These are phyloP conservation scores for Bryoglossum gracile DNA, from an alignment of 495 filamentous ascomycete species.

Conservation along the genomic window DNA sequence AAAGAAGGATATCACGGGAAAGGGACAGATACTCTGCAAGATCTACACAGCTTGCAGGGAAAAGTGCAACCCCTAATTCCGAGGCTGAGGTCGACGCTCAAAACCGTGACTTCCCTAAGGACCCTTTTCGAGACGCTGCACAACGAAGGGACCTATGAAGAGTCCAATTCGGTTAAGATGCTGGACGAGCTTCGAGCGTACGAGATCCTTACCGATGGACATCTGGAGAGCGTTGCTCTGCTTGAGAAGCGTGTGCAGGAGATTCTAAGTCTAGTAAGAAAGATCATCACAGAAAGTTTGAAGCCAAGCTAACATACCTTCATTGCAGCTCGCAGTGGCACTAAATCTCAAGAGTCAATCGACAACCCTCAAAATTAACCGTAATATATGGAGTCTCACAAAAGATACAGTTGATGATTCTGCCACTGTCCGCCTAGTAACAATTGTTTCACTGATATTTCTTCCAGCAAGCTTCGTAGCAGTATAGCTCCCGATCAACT, in stretches of 20 bases:
- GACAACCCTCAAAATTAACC: constrained; percentile 7
- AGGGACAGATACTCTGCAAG: background rate
- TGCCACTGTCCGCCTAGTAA: constrained; percentile 10
- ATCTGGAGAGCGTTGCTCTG: background rate
- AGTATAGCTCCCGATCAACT: background rate
- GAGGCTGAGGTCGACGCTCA: background rate
- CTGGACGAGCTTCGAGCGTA: background rate
- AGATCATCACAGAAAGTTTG: background rate
- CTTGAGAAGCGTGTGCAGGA: background rate
- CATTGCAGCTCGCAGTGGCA: constrained; percentile 4
- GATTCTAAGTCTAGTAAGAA: constrained; percentile 1
- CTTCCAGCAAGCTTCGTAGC: constrained; percentile 13
- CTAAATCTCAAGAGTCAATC: constrained; percentile 14
- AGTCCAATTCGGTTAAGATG: background rate
- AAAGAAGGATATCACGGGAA: background rate
- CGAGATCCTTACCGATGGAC: background rate
- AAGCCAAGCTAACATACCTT: too few species aligned
- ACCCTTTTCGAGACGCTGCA: background rate
- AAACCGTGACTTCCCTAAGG: background rate
- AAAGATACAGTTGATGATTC: constrained; percentile 18
- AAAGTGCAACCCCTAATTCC: background rate
- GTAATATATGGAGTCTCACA: constrained; percentile 6
- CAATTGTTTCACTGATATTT: constrained; percentile 12
- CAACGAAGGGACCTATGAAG: background rate
- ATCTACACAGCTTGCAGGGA: background rate